Conservation (phyloP, 305 asterid genomes). For the Withania somnifera region DNA sequence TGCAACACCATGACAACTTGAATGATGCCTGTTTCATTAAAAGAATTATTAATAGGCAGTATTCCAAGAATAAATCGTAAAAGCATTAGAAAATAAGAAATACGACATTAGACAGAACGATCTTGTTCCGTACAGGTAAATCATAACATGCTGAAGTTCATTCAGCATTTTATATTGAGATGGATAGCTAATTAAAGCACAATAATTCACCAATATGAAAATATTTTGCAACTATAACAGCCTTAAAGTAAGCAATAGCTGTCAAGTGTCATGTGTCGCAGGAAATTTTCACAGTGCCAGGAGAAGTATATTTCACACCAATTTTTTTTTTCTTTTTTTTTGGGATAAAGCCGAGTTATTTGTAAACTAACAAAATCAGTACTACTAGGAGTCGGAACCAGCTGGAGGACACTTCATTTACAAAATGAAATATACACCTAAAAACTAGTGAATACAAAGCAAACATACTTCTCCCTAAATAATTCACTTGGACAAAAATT, state of each 20-base stretch:
- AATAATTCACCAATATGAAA: not conserved
- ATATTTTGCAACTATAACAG: not conserved
- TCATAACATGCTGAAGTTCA: not conserved
- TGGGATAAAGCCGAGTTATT: not conserved
- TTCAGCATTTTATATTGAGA: not conserved
- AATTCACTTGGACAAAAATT: not conserved
- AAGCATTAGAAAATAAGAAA: not conserved
- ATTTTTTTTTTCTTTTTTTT: not conserved
- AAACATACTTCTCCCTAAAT: not conserved
- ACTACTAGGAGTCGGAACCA: not conserved
- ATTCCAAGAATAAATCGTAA: not conserved
- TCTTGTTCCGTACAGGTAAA: not conserved
- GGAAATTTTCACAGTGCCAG: not conserved
- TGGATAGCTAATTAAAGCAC: not conserved
- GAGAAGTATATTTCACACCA: not conserved
- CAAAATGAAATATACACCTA: not conserved
- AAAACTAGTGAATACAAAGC: not conserved
- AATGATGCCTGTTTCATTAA: slow-evolving; percentile 69
- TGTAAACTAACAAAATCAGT: not conserved
- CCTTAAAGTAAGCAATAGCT: not conserved
- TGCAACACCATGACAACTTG: slow-evolving; percentile 89
- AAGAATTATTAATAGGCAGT: slow-evolving; percentile 5
- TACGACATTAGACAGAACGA: not conserved
- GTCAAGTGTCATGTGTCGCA: not conserved
- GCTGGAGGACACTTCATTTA: not conserved